Evolutionary conservation across 345 rosid genomes (phyloP).

Genomic region (Rubroshorea leprosula): DNA sequence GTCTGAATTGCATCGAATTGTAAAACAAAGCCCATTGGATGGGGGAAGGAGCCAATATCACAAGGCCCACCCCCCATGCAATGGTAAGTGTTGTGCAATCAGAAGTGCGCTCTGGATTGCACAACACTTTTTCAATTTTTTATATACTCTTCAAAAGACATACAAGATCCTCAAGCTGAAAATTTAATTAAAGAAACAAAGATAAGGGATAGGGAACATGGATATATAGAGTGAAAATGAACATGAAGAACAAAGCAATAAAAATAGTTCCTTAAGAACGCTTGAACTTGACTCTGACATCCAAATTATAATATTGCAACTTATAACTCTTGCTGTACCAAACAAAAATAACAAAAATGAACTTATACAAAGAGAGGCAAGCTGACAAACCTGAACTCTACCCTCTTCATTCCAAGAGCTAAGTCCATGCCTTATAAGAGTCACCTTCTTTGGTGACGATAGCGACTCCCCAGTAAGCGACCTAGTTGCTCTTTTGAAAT

Average conservation of each 20-base stretch:
- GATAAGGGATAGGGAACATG: neutral
- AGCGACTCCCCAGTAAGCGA: constrained; percentile 35
- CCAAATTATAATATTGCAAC: neutral
- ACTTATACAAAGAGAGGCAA: constrained; percentile 1
- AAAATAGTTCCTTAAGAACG: neutral
- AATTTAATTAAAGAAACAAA: neutral
- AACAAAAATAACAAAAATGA: neutral
- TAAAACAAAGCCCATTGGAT: too few relatives aligned
- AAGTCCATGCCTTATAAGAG: constrained; percentile 63
- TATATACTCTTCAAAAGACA: neutral
- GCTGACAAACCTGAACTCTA: constrained; percentile 52
- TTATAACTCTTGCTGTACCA: neutral
- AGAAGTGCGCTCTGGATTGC: too few relatives aligned
- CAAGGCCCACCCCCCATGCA: too few relatives aligned
- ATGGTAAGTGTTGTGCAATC: too few relatives aligned
- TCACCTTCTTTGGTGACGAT: constrained; percentile 44
- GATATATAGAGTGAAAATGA: neutral
- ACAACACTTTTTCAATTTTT: too few relatives aligned
- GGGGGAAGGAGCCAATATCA: too few relatives aligned
- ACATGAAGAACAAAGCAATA: neutral
- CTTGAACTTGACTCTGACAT: neutral
- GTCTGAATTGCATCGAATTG: too few relatives aligned
- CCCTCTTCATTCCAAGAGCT: constrained; percentile 67
- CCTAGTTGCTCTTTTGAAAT: constrained; percentile 44
- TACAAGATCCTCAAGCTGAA: neutral